Percentiles rank a stretch among this genome's conserved stretches.
These are phyloP conservation scores for Silene noctiflora DNA, from an alignment of 179 eudicot species.

Conservation along the genomic window DNA sequence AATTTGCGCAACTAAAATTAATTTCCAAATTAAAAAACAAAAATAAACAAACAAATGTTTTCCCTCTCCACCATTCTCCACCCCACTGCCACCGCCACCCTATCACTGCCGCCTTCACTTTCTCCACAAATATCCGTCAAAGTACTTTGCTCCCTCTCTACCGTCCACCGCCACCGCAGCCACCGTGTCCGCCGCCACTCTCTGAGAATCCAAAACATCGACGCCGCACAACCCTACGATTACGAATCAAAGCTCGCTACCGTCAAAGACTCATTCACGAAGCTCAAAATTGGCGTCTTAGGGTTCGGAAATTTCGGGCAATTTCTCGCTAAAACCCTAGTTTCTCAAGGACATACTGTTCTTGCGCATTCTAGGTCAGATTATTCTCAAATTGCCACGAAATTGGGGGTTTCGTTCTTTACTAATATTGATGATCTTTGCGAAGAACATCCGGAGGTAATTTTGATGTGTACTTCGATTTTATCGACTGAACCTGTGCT, in stretches of 20 bases:
- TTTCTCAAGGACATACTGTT: slow-evolving; percentile 64
- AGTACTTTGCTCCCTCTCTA: slow-evolving; percentile 7
- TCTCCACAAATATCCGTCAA: neutral
- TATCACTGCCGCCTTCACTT: neutral
- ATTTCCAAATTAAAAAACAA: too few relatives aligned
- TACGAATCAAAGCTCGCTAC: slow-evolving; percentile 49
- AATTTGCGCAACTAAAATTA: neutral
- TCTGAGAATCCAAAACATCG: slow-evolving; percentile 43
- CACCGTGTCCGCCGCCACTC: slow-evolving; percentile 9
- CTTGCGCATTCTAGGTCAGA: slow-evolving; percentile 69
- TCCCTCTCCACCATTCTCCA: slow-evolving; percentile 20
- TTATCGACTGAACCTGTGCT: slow-evolving; percentile 65
- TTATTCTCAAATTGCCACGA: slow-evolving; percentile 37
- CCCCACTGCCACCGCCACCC: slow-evolving; percentile 15
- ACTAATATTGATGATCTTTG: slow-evolving; percentile 58
- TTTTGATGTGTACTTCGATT: slow-evolving; percentile 76
- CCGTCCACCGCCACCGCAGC: neutral
- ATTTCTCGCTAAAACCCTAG: slow-evolving; percentile 66
- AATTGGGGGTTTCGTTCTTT: slow-evolving; percentile 52
- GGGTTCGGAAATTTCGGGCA: slow-evolving; percentile 89
- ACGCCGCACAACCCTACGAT: slow-evolving; percentile 70
- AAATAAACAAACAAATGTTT: slow-evolving; percentile 19
- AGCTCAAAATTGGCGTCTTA: slow-evolving; percentile 58
- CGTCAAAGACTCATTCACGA: slow-evolving; percentile 15
- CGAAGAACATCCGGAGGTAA: slow-evolving; percentile 85